Base-by-base conservation (phyloP, 2,329 filamentous ascomycete species). In the Clonostachys solani region DNA sequence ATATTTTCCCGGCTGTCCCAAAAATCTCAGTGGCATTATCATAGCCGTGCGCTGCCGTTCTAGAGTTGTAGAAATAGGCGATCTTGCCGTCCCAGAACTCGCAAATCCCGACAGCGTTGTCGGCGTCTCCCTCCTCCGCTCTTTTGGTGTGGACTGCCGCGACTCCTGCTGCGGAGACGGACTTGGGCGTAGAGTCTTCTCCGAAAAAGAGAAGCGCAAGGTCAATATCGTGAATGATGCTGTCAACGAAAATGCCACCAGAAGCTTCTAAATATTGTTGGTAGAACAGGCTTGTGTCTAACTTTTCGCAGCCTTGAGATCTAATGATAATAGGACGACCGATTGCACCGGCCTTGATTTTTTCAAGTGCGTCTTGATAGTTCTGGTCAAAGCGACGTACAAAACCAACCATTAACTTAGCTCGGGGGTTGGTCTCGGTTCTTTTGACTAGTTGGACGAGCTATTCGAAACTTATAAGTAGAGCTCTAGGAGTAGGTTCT, bases 191-290 rank as follows among this genome's bases (percentile, higher is more conserved):
- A 2, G 54, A 55, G 41, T 64, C 57, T 29, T 63, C 56, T 34
- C 57, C 59, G 37, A 64, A 61, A 52, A 59, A 64, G 61, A 61
- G 63, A 19, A 64, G 49, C 1, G 62, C 55, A 29, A 64, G 55
- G 44, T 64, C 61, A 43, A 87, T 87, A 55, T 87, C 84, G 67
- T 87, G 84, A 57, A 87, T 81, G 44, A 78, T 81, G 66, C 80
- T 84, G 68, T 87, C 84, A 49, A 87, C 83, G 54, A 87, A 87
- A 59, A 87, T 84, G 18, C 83, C 83, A 34, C 84, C 84, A 2
- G 71, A 77, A 64, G 78, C 82, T 54, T 81, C 69, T 12, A 83
- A 80, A 62, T 87, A 87, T 29, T 74, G 70, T 46, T 87, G 81
- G 61, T 86, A 87, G 71, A 86, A 87, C 43, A 83, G 83, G 0